Evolutionary conservation across 108 stramenopile species (phyloP).

Genomic region (Cyclotella baltica): DNA sequence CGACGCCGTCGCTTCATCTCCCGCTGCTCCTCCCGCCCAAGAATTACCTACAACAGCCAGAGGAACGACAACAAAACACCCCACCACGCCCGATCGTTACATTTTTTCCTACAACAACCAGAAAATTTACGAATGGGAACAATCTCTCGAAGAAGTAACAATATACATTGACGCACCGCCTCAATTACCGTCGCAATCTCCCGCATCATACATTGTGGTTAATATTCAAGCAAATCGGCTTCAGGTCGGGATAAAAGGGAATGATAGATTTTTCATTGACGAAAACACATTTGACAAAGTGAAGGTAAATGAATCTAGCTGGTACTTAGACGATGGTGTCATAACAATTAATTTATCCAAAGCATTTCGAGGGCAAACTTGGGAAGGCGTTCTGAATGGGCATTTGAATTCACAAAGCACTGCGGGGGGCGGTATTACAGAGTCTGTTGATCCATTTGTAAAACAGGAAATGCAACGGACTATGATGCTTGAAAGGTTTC

Average conservation of each 20-base stretch:
- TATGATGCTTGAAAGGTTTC: slow-evolving; percentile 95
- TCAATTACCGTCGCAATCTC: slow-evolving; percentile 42
- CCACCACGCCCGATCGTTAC: slow-evolving; percentile 62
- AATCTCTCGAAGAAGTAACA: slow-evolving; percentile 91
- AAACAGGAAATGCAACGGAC: slow-evolving; percentile 87
- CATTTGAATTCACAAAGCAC: slow-evolving; percentile 15
- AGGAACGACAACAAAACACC: slow-evolving; percentile 56
- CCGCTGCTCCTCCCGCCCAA: not conserved
- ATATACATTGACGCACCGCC: slow-evolving; percentile 79
- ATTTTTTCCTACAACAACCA: slow-evolving; percentile 69
- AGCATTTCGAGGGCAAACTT: slow-evolving; percentile 72
- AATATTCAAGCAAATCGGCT: slow-evolving; percentile 61
- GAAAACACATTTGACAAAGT: slow-evolving; percentile 85
- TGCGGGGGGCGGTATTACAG: slow-evolving; percentile 2
- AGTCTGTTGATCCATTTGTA: slow-evolving; percentile 66
- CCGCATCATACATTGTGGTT: slow-evolving; percentile 44
- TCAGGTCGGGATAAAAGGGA: slow-evolving; percentile 67
- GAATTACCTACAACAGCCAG: slow-evolving; percentile 4
- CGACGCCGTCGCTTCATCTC: slow-evolving; percentile 18
- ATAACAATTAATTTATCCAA: slow-evolving; percentile 79
- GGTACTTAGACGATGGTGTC: slow-evolving; percentile 68
- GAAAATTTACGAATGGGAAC: slow-evolving; percentile 96
- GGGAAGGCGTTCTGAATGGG: slow-evolving; percentile 59
- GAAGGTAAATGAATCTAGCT: slow-evolving; percentile 81
- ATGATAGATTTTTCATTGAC: slow-evolving; percentile 82